Percentiles rank a stretch among this genome's conserved stretches.
phyloP scores from a whole-genome alignment of 495 filamentous ascomycete species.

The Pyrenopolyporus hunteri region DNA sequence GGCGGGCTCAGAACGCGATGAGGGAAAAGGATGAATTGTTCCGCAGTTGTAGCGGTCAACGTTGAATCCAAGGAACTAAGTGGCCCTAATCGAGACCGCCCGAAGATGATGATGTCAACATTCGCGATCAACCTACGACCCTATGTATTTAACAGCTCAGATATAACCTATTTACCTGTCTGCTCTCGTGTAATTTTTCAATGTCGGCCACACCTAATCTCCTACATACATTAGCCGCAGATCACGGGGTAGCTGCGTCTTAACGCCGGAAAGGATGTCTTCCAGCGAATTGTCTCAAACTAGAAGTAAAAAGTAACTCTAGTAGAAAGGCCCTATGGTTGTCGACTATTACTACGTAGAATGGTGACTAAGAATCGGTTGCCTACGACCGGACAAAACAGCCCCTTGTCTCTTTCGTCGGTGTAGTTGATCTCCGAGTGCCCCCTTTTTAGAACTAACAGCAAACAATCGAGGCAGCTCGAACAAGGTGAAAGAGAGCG shows the following conservation, averaged over 20 bases:
- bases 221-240: too few relatives aligned
- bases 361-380: neutral
- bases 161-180: too few relatives aligned
- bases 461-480: constrained; percentile 20
- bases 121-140: too few relatives aligned
- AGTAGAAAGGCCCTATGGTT: too few relatives aligned
- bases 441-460: constrained; percentile 11
- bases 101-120: constrained; percentile 12
- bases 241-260: too few relatives aligned
- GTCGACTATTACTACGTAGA: too few relatives aligned
- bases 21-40: neutral
- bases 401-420: constrained; percentile 7
- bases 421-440: constrained; percentile 5
- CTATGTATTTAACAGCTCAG: too few relatives aligned
- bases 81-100: neutral
- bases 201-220: too few relatives aligned
- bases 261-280: too few relatives aligned
- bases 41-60: constrained; percentile 32
- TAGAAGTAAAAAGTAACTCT: too few relatives aligned
- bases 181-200: too few relatives aligned
- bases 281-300: too few relatives aligned
- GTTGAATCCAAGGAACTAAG: constrained; percentile 3
- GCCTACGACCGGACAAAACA: neutral
- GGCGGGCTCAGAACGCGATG: neutral
- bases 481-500: neutral